Evolutionary conservation across 768 basidiomycete genomes (phyloP).

Genomic region (Pholiota microspora): DNA sequence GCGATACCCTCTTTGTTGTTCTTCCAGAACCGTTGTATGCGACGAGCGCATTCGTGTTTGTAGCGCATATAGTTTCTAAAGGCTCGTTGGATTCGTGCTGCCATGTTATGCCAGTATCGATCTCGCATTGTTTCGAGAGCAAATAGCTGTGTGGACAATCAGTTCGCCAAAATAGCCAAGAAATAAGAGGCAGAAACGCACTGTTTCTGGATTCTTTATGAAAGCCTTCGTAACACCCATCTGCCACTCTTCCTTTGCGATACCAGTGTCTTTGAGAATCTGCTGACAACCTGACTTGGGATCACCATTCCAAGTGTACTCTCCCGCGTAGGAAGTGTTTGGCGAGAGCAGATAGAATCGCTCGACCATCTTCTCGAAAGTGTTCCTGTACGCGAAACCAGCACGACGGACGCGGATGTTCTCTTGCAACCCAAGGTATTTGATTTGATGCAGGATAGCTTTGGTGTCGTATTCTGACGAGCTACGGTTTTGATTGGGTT

Average conservation of each 20-base stretch:
- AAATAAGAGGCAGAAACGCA: slow-evolving; percentile 33
- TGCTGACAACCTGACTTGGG: slow-evolving; percentile 87
- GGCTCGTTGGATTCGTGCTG: slow-evolving; percentile 91
- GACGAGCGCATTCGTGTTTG: slow-evolving; percentile 90
- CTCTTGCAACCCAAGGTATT: slow-evolving; percentile 97
- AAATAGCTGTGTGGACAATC: slow-evolving; percentile 67
- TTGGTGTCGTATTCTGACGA: slow-evolving; percentile 90
- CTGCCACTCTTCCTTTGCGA: slow-evolving; percentile 97
- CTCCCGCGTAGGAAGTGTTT: slow-evolving; percentile 95
- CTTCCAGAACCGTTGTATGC: slow-evolving; percentile 98
- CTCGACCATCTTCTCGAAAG: slow-evolving; percentile 99
- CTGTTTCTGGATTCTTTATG: slow-evolving; percentile 99
- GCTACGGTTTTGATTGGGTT: slow-evolving; percentile 97
- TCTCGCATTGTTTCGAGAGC: slow-evolving; percentile 99
- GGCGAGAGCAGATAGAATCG: slow-evolving; percentile 95
- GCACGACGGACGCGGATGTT: slow-evolving; percentile 97
- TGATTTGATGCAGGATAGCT: slow-evolving; percentile 97
- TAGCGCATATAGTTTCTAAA: slow-evolving; percentile 96
- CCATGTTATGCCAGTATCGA: slow-evolving; percentile 99
- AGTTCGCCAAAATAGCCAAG: slow-evolving; percentile 1
- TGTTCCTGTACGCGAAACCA: slow-evolving; percentile 97
- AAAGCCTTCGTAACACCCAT: slow-evolving; percentile 99
- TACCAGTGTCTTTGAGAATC: slow-evolving; percentile 94
- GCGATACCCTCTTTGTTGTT: slow-evolving; percentile 93
- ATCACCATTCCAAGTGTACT: slow-evolving; percentile 96